Percentiles rank a stretch among this genome's conserved stretches.
These are phyloP conservation scores for Passiflora organensis DNA, from an alignment of 345 rosid species.

Conservation along the genomic window DNA sequence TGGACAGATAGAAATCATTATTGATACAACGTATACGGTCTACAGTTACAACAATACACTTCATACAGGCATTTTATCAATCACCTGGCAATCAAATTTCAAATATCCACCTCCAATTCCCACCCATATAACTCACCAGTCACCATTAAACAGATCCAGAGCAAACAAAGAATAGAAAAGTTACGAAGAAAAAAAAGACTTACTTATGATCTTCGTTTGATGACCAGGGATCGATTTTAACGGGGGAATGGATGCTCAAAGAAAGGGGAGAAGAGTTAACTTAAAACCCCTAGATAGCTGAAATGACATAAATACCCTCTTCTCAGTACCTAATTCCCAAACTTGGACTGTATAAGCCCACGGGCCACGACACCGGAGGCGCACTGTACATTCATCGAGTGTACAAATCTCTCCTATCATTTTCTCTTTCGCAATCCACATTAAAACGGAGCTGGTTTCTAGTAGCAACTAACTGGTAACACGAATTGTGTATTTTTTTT, in stretches of 20 bases:
- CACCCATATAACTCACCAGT: no score
- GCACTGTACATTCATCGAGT: no score
- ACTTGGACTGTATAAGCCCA: no score
- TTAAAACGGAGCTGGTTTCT: slow-evolving; percentile 5
- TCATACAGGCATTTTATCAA: slow-evolving; percentile 11
- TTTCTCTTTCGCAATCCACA: neutral
- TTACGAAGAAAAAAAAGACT: neutral
- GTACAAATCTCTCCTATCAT: no score
- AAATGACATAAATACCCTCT: slow-evolving; percentile 2
- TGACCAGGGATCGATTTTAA: neutral
- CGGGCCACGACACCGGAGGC: no score
- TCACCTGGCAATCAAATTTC: neutral
- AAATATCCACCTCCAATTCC: neutral
- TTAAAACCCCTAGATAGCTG: neutral
- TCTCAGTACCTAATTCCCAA: no score
- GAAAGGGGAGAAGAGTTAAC: neutral
- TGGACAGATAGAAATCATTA: neutral
- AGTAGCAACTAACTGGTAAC: slow-evolving; percentile 1
- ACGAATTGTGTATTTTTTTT: neutral
- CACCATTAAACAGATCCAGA: no score
- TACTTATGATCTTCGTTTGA: slow-evolving; percentile 1
- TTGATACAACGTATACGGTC: no score
- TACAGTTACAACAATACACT: no score
- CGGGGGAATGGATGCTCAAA: neutral
- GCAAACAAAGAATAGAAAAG: neutral